Conservation (phyloP, 176 grass and related monocot genomes). For the Rhynchospora pubera region DNA sequence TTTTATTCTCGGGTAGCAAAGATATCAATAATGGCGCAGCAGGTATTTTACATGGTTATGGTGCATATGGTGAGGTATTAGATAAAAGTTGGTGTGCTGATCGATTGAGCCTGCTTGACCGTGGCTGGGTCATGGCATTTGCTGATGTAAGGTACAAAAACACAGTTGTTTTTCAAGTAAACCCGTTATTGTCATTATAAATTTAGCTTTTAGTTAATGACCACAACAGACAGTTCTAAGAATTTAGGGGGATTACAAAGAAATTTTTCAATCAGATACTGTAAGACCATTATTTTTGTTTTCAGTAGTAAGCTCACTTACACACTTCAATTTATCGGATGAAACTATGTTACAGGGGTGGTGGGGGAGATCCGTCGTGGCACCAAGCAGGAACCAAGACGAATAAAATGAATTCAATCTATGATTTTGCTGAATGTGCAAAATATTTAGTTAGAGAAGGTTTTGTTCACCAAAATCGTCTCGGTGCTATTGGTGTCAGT, state of each 20-base stretch:
- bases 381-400: conserved; percentile 69
- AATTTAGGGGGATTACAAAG: neutral
- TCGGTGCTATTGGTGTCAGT: conserved; percentile 78
- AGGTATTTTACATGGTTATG: conserved; percentile 84
- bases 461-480: conserved; percentile 68
- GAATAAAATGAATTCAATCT: conserved; percentile 79
- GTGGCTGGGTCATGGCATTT: conserved; percentile 89
- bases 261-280: neutral
- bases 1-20: conserved; percentile 45
- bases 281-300: neutral
- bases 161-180: conserved; percentile 6
- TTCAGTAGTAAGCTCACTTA: neutral
- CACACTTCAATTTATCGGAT: conserved; percentile 9
- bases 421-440: conserved; percentile 71
- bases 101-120: conserved; percentile 70
- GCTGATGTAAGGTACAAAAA: conserved; percentile 82
- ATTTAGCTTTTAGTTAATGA: conserved; percentile 9
- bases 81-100: conserved; percentile 97
- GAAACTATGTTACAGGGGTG: conserved; percentile 46
- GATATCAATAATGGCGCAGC: conserved; percentile 29
- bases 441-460: conserved; percentile 72
- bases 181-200: neutral
- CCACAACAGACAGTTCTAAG: neutral
- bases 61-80: conserved; percentile 84
- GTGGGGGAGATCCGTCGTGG: conserved; percentile 56